Base-by-base conservation (phyloP, 2,329 filamentous ascomycete species). In the Alternaria gaisen region DNA sequence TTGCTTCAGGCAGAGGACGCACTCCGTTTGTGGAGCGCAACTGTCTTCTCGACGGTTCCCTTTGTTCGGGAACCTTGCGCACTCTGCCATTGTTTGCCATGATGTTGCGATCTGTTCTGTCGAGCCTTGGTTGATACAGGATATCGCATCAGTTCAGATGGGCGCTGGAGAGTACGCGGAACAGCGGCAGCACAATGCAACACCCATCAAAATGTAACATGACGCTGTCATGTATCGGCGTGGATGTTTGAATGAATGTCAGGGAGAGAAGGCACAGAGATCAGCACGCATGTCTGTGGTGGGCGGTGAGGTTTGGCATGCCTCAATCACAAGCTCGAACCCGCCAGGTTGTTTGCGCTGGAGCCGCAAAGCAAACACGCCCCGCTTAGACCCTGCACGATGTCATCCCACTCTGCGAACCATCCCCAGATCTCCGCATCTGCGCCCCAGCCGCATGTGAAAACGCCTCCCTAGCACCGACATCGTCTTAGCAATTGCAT, bases 21-120 rank as follows among this genome's bases (percentile, higher is more conserved):
- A 43, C 51, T n/a, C 60, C 61, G n/a, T 42, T 58, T 28, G 53
- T 56, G 8, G 54, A 58, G 41, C 53, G 56, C 48, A 60, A 22
- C 24, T 32, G 48, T 32, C 47, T 55, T 24, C 47, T 34, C 38
- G 44, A 46, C 24, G n/a, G 34, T 26, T 20, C 12, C 3, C 20
- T 24, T 3, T 18, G 36, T 5, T 48, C 14, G 24, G 24, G 6
- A 20, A 32, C 14, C 7, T 18, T 32, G 20, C 28, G 22, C 14
- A 18, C 28, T 18, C 54, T 42, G 43, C 24, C 41, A n/a, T 51
- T 50, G 20, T 43, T 20, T 12, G 43, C 32, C 63, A 65, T 65
- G 26, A n/a, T 58, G 44, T 38, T n/a, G 34, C 36, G 20, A 28
- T 12, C 11, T 16, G 30, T 30, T 8, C 30, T 20, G 26, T 30